Base-by-base conservation (phyloP, 108 stramenopile species). In the Nitzschia palea region DNA sequence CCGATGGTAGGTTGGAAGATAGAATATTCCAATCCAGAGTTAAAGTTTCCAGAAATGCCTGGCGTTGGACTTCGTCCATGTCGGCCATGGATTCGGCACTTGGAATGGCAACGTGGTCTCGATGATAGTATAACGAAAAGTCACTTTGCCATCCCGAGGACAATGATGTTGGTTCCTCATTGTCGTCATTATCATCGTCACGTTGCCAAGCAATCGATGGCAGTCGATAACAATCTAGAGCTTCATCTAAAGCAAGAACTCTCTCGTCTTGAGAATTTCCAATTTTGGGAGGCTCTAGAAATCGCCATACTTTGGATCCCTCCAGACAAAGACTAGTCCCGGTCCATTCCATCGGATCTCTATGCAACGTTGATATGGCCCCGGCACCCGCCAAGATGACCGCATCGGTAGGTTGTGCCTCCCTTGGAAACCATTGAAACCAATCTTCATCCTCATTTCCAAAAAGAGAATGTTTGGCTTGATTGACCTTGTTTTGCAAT, bases 301-400 rank as follows among this genome's bases (percentile, higher is more conserved):
- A 88, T 25, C 87, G 73, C 87, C 87, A 88, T 36, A 83, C 22
- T 67, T 88, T 88, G 20, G 73, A 57, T 18, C 87, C 87, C 42
- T 85, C 82, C 5, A 88, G 20, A 62, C 82, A 85, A 3, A 88
- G 50, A 47, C 70, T 76, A 5, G 87, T 88, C 9, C 87, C 87
- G 18, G 82, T 85, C 87, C 87, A 88, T 69, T 85, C 84, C 36
- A 82, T 83, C 23, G 87, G 87, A 81, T 88, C 87, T 29, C 87
- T 74, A 54, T 87, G 86, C 29, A 88, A 54, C 1, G 87, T 85
- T 1, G 84, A 85, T 0, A 71, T 74, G 4, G 87, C 55, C 28
- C 87, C 87, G 47, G 65, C 73, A 10, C 87, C 87, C 18, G 87
- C 81, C 36, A 85, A 37, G 4, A 88, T 67, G 15, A 88, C 52